Evolutionary conservation across 2,329 filamentous ascomycete species (phyloP).

Genomic region (Ophiostoma ulmi): DNA sequence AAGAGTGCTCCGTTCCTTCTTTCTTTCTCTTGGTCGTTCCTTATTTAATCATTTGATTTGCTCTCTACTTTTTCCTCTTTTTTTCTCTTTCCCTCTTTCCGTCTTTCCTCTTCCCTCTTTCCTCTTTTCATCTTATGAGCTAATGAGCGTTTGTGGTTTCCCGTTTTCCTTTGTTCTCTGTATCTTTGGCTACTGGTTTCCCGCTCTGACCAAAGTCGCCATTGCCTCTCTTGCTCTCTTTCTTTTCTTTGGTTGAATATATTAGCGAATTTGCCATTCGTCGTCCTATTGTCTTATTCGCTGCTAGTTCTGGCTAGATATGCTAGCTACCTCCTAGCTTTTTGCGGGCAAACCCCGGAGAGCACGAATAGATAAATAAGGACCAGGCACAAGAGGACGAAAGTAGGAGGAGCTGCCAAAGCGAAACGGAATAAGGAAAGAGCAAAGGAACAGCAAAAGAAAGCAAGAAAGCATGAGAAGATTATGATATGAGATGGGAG

Average conservation of each 20-base stretch:
- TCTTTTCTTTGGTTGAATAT: not conserved
- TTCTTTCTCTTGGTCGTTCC: not conserved
- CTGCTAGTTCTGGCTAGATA: not conserved
- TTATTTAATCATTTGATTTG: not conserved
- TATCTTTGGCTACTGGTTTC: not conserved
- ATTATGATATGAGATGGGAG: not conserved
- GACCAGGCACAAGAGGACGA: not conserved
- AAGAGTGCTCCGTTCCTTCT: slow-evolving; percentile 8
- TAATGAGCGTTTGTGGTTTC: not conserved
- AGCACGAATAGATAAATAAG: not conserved
- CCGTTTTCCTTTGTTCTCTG: slow-evolving; percentile 1
- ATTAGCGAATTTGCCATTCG: not conserved
- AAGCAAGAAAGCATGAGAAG: not conserved
- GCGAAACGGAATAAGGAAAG: not conserved
- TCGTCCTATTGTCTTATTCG: not conserved
- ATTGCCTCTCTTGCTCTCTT: not conserved
- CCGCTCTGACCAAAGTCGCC: too few relatives aligned
- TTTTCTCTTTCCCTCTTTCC: not conserved
- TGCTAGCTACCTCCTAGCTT: slow-evolving; percentile 13
- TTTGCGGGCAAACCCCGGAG: slow-evolving; percentile 11
- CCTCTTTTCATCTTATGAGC: not conserved
- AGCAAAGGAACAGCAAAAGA: not conserved
- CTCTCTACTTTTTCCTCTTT: not conserved
- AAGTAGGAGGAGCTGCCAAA: not conserved
- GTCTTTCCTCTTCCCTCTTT: not conserved